Percentiles rank a stretch among this genome's conserved stretches.
These are phyloP conservation scores for Ottelia alismoides DNA, from an alignment of 106 monocot species.

Conservation along the genomic window DNA sequence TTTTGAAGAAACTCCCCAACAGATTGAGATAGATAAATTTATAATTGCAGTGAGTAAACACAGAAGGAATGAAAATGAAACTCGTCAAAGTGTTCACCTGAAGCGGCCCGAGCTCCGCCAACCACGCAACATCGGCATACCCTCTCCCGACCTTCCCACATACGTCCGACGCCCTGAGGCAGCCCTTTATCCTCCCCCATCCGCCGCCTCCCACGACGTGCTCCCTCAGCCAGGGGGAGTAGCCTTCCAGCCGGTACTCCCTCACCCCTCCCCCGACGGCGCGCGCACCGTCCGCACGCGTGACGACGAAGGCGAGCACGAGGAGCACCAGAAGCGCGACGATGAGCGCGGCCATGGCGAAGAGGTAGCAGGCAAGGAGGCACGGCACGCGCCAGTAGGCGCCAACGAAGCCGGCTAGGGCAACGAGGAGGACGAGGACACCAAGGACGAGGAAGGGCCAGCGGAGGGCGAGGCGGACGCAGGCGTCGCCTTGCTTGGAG, in stretches of 20 bases:
- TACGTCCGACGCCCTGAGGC: slow-evolving; percentile 30
- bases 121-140: slow-evolving; percentile 40
- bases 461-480: slow-evolving; percentile 48
- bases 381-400: slow-evolving; percentile 66
- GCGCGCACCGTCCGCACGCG: slow-evolving; percentile 40
- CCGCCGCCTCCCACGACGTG: slow-evolving; percentile 21
- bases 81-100: slow-evolving; percentile 31
- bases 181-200: slow-evolving; percentile 59
- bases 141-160: slow-evolving; percentile 41
- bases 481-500: slow-evolving; percentile 38
- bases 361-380: slow-evolving; percentile 73
- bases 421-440: slow-evolving; percentile 74
- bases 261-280: slow-evolving; percentile 39
- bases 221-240: slow-evolving; percentile 56
- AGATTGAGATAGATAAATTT: too few relatives aligned
- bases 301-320: slow-evolving; percentile 76
- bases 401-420: slow-evolving; percentile 87
- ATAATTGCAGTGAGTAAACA: too few relatives aligned
- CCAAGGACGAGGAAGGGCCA: slow-evolving; percentile 82
- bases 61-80: too few relatives aligned
- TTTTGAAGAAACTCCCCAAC: too few relatives aligned
- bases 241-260: slow-evolving; percentile 63
- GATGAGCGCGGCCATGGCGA: slow-evolving; percentile 79
- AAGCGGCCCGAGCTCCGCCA: slow-evolving; percentile 46
- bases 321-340: slow-evolving; percentile 51